phyloP scores from a whole-genome alignment of 176 grass and related monocot species.

The Hordeum vulgare region DNA sequence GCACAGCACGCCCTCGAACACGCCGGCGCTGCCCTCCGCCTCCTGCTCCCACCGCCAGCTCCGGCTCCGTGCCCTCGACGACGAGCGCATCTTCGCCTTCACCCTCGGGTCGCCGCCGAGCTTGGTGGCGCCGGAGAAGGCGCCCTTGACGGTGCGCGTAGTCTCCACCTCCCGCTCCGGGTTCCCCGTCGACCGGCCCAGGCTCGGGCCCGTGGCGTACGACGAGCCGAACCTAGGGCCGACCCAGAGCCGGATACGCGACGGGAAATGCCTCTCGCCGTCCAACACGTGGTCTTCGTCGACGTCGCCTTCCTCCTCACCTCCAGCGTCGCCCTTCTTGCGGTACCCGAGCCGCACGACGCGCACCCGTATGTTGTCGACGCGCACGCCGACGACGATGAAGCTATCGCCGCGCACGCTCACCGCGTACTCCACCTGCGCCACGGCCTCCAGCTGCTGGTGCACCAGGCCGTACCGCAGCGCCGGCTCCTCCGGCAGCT shows the following conservation, averaged over 20 bases:
- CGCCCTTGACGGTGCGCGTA: constrained; percentile 57
- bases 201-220: constrained; percentile 73
- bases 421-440: constrained; percentile 57
- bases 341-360: constrained; percentile 58
- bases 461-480: constrained; percentile 67
- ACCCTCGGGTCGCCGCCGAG: constrained; percentile 10
- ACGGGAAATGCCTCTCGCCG: constrained; percentile 70
- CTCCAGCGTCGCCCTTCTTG: constrained; percentile 2
- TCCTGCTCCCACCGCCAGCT: constrained; percentile 98
- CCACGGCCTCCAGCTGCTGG: constrained; percentile 66
- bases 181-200: constrained; percentile 85
- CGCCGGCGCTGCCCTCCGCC: constrained; percentile 54
- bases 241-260: constrained; percentile 64
- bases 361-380: constrained; percentile 69
- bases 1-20: constrained; percentile 79
- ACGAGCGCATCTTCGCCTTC: constrained; percentile 51
- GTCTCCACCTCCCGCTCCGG: constrained; percentile 67
- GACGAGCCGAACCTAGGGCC: constrained; percentile 57
- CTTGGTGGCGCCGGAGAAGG: constrained; percentile 35
- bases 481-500: constrained; percentile 50
- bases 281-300: constrained; percentile 27
- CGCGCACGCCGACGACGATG: constrained; percentile 40
- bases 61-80: constrained; percentile 31
- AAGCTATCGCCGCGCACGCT: constrained; percentile 35
- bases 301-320: background rate